phyloP scores from a whole-genome alignment of 2,329 filamentous ascomycete genomes.

The Triangularia verruculosa region DNA sequence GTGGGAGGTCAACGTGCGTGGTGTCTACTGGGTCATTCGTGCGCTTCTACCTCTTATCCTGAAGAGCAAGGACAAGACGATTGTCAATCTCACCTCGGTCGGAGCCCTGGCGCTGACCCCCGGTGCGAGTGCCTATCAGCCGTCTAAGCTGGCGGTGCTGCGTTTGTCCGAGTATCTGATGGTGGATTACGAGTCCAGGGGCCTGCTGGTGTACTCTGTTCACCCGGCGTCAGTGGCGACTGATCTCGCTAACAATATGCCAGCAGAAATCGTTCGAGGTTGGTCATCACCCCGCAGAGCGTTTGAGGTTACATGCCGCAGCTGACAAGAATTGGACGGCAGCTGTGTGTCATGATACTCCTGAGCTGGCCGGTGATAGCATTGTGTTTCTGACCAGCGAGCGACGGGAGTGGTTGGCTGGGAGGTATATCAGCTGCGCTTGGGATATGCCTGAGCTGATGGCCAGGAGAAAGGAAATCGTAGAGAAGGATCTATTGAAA shows the following conservation, averaged over 20 bases:
- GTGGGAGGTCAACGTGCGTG: slow-evolving; percentile 51
- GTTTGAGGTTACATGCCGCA: no score
- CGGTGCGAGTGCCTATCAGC: slow-evolving; percentile 45
- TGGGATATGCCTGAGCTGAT: slow-evolving; percentile 49
- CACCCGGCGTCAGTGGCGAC: slow-evolving; percentile 48
- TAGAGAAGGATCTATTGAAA: slow-evolving; percentile 29
- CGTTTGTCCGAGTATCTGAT: slow-evolving; percentile 45
- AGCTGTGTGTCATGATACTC: slow-evolving; percentile 32
- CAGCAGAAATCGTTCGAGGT: slow-evolving; percentile 21
- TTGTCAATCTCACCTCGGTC: slow-evolving; percentile 41
- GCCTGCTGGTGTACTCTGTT: slow-evolving; percentile 40
- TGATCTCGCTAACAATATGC: slow-evolving; percentile 39
- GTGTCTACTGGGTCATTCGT: slow-evolving; percentile 43
- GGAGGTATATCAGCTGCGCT: slow-evolving; percentile 41
- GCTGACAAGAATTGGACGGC: no score
- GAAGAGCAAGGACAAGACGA: slow-evolving; percentile 35
- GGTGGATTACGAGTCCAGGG: slow-evolving; percentile 42
- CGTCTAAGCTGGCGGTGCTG: slow-evolving; percentile 43
- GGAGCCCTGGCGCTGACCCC: slow-evolving; percentile 35
- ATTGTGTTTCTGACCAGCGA: slow-evolving; percentile 42
- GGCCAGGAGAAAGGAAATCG: slow-evolving; percentile 40
- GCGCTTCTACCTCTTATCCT: slow-evolving; percentile 49
- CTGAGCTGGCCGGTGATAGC: slow-evolving; percentile 41
- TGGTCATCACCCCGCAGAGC: no score
- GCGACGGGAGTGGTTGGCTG: slow-evolving; percentile 44